phyloP scores from a whole-genome alignment of 1,139 yeast species.

The Spencermartinsiella ligniputridi region DNA sequence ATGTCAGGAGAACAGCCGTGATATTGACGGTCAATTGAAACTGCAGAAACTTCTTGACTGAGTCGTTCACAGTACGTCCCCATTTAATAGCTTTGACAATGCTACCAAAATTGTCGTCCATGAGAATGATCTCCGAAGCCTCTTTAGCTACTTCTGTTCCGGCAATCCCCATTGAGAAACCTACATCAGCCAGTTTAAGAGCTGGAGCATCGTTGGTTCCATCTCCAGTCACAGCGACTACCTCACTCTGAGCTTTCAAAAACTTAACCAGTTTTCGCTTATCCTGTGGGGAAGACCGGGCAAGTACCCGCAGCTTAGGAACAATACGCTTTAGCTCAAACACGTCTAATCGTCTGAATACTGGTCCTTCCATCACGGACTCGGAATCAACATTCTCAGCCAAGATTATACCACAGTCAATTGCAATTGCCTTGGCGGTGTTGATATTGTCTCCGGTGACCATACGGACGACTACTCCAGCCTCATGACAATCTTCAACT shows the following conservation, averaged over 20 bases:
- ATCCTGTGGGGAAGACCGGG: conserved; percentile 95
- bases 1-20: conserved; percentile 90
- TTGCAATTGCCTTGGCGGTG: conserved; percentile 89
- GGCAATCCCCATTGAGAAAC: conserved; percentile 82
- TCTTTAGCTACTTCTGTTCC: conserved; percentile 83
- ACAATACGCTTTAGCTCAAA: conserved; percentile 57
- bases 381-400: conserved; percentile 46
- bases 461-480: conserved; percentile 95
- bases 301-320: conserved; percentile 76
- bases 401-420: conserved; percentile 70
- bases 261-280: conserved; percentile 81
- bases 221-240: conserved; percentile 98
- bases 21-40: conserved; percentile 94
- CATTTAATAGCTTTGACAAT: conserved; percentile 98
- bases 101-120: conserved; percentile 87
- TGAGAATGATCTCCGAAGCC: conserved; percentile 67
- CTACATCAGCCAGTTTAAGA: conserved; percentile 74
- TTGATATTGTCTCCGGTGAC: conserved; percentile 92
- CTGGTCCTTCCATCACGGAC: conserved; percentile 90
- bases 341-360: conserved; percentile 61
- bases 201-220: conserved; percentile 89
- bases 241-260: conserved; percentile 77
- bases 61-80: conserved; percentile 96
- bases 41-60: conserved; percentile 92
- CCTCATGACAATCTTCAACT: conserved; percentile 74